Conservation (phyloP, 169 alveolate genomes). For the Eimeria zaria region DNA sequence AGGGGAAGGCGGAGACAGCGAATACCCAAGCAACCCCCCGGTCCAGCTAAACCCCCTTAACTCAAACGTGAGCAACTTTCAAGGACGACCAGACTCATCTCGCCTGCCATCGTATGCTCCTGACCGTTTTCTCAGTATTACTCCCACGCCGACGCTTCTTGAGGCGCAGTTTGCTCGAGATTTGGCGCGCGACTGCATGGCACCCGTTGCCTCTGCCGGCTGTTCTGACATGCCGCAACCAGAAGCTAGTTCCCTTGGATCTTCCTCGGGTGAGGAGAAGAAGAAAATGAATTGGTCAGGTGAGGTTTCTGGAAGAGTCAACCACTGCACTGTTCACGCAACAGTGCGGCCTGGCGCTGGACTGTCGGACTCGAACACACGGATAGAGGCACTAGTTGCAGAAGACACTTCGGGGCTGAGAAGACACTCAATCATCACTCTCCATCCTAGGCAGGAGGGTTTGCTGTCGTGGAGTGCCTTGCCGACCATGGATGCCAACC, state of each 20-base stretch:
- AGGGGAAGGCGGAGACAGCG: conserved; percentile 1
- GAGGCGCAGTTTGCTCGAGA: conserved; percentile 70
- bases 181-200: conserved; percentile 61
- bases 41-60: neutral
- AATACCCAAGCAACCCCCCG: neutral
- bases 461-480: neutral
- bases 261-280: conserved; percentile 6
- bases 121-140: neutral
- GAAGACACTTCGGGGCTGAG: neutral
- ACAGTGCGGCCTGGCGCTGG: neutral
- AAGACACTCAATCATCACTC: conserved; percentile 56
- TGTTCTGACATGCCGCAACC: neutral
- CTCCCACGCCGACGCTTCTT: conserved; percentile 53
- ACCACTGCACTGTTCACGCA: neutral
- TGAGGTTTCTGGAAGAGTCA: neutral
- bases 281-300: neutral
- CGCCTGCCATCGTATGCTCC: neutral
- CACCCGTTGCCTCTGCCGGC: neutral
- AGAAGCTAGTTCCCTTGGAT: neutral
- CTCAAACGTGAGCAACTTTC: neutral
- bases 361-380: neutral
- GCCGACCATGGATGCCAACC: neutral
- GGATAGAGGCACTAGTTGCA: neutral
- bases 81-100: neutral
- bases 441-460: conserved; percentile 46